A percentile compares a stretch with the other conserved stretches of the same genome.
Conservation (phyloP, 208 protist genomes). For the Crithidia thermophila region DNA sequence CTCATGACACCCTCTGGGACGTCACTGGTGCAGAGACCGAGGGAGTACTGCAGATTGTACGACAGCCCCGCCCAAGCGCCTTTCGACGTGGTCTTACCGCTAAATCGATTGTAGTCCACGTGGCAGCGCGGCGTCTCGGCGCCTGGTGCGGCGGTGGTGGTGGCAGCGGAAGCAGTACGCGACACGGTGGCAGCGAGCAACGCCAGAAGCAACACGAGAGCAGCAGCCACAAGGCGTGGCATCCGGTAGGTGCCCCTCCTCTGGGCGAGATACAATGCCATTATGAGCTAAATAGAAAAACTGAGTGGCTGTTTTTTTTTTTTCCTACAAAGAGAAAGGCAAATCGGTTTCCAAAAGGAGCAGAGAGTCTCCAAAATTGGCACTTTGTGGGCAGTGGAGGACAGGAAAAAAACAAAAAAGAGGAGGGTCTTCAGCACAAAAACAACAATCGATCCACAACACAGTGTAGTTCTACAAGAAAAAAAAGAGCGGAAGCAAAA, state of each 20-base stretch:
- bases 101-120: slow-evolving; percentile 40
- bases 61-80: slow-evolving; percentile 49
- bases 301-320: too few relatives aligned
- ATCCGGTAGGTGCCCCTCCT: too few relatives aligned
- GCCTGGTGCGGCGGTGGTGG: background rate
- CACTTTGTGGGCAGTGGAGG: too few relatives aligned
- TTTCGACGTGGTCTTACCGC: slow-evolving; percentile 34
- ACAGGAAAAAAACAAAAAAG: background rate
- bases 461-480: background rate
- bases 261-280: too few relatives aligned
- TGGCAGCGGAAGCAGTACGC: background rate
- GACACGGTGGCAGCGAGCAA: too few relatives aligned
- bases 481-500: background rate
- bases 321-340: too few relatives aligned
- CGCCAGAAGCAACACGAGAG: background rate
- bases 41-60: slow-evolving; percentile 40
- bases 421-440: background rate
- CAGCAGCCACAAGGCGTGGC: too few relatives aligned
- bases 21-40: slow-evolving; percentile 40
- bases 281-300: too few relatives aligned
- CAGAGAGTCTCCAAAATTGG: too few relatives aligned
- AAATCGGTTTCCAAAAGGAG: too few relatives aligned
- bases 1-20: slow-evolving; percentile 30
- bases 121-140: slow-evolving; percentile 39
- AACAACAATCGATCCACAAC: background rate